Evolutionary conservation across 352 stramenopile genomes (phyloP), one percentile per base, ranked within the genome.

Genomic region (Pythium myriotylum): DNA sequence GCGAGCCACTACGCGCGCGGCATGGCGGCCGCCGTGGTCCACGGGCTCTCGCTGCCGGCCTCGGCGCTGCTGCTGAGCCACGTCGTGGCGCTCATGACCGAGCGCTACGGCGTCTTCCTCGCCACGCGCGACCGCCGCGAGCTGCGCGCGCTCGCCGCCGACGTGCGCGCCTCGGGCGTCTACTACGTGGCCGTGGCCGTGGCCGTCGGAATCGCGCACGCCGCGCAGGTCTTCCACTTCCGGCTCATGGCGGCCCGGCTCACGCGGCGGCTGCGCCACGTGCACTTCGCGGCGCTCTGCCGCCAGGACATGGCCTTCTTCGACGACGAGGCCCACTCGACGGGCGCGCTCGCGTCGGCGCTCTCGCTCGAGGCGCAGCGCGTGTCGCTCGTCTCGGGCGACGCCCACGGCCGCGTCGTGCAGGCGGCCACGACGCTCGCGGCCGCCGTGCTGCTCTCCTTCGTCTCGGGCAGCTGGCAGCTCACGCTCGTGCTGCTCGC

Each of bases 281-380:
- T 76, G n/a, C 71, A 81, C n/a, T 81, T 84, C 23, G 10, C 48
- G n/a, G 67, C 63, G 5, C n/a, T 81, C 0, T 70, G 66, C 13
- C 67, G 68, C 0, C 70, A 79, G 29, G 71, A 82, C 16, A 61
- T 90, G 8, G 81, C 70, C 1, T 95, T 86, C 62, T 94, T 93
- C 56, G 85, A 95, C 50, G 56, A 76, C 19, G 70, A 81, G 42
- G 52, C 80, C 8, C 86, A 95, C 55, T 74, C 74, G 2, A 75
- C 83, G 0, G 85, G 86, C 40, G 63, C 71, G 0, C 61, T 76
- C 23, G 74, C 62, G 4, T 72, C 75, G 2, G 72, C 81, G 13
- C 51, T 89, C 3, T 66, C 74, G 2, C 79, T 68, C n/a, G 66
- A 83, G 48, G 66, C 79, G 16, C 70, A 59, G 19, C 76, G 81